phyloP scores from a whole-genome alignment of 2,329 filamentous ascomycete genomes.

The Cercospora berteroae region DNA sequence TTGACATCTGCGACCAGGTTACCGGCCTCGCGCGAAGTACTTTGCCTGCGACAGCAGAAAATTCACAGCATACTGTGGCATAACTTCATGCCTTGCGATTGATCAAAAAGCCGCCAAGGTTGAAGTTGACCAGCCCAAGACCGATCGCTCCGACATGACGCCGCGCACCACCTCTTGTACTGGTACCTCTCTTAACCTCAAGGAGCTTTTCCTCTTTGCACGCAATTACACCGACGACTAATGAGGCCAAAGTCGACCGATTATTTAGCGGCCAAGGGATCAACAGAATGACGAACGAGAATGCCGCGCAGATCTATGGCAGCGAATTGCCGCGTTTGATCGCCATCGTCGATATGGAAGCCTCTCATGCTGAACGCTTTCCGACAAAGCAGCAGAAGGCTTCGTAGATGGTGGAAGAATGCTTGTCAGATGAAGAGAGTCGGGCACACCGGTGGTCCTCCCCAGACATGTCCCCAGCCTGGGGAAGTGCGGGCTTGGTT shows the following conservation, averaged over 20 bases:
- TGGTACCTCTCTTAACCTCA: background rate
- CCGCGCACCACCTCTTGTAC: background rate
- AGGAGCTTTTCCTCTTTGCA: slow-evolving; percentile 3
- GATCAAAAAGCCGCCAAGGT: background rate
- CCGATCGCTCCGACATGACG: slow-evolving; percentile 1
- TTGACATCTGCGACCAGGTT: background rate
- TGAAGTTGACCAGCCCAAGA: background rate
- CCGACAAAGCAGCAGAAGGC: background rate
- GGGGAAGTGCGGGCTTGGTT: background rate
- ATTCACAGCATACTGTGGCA: background rate
- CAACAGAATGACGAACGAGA: background rate
- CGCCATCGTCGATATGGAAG: background rate
- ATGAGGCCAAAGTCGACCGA: background rate
- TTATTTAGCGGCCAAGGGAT: background rate
- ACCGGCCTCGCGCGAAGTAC: background rate
- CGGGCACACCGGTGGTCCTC: background rate
- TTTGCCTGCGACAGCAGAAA: background rate
- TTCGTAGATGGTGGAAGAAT: background rate
- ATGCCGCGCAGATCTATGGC: background rate
- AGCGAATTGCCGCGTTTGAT: background rate
- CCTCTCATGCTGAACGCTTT: background rate
- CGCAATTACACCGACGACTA: background rate
- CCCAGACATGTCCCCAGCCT: background rate
- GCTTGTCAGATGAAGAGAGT: background rate
- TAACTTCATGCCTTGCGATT: background rate